Evolutionary conservation across 192 early-diverging fungal species (phyloP).

Genomic region (Coemansia sp.): DNA sequence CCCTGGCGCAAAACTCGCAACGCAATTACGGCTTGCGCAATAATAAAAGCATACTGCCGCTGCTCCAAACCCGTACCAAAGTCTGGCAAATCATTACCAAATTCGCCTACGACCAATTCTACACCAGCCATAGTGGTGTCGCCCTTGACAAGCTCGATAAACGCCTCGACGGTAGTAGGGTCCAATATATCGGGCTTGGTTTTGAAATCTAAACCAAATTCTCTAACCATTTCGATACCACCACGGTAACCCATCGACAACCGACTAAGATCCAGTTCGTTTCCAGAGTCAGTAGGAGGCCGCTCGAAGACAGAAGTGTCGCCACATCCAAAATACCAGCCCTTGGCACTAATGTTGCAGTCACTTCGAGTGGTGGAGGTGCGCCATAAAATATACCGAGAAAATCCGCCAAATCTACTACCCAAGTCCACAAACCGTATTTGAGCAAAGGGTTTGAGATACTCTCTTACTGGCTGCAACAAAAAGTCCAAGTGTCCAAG

Average conservation of each 20-base stretch:
- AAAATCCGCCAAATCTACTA: constrained; percentile 16
- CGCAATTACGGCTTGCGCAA: constrained; percentile 33
- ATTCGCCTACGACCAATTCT: constrained; percentile 37
- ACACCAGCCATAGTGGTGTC: constrained; percentile 4
- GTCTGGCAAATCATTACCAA: not conserved
- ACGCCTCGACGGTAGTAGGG: constrained; percentile 17
- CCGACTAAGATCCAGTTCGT: too few species aligned
- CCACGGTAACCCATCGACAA: too few species aligned
- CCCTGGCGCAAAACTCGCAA: constrained; percentile 20
- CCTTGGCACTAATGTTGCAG: not conserved
- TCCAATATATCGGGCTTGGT: constrained; percentile 12
- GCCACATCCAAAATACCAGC: constrained; percentile 36
- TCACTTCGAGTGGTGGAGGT: too few species aligned
- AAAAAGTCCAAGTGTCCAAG: constrained; percentile 34
- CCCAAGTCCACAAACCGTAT: constrained; percentile 39
- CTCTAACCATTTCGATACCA: too few species aligned
- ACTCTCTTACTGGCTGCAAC: constrained; percentile 19
- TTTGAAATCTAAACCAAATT: not conserved
- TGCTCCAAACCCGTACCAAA: constrained; percentile 19
- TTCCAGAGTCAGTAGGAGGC: too few species aligned
- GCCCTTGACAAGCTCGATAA: constrained; percentile 22
- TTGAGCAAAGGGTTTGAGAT: not conserved
- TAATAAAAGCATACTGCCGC: constrained; percentile 23
- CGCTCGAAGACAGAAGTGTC: not conserved
- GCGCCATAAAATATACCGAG: constrained; percentile 36